Evolutionary conservation across 345 rosid species (phyloP).

Genomic region (Geranium rotundifolium): DNA sequence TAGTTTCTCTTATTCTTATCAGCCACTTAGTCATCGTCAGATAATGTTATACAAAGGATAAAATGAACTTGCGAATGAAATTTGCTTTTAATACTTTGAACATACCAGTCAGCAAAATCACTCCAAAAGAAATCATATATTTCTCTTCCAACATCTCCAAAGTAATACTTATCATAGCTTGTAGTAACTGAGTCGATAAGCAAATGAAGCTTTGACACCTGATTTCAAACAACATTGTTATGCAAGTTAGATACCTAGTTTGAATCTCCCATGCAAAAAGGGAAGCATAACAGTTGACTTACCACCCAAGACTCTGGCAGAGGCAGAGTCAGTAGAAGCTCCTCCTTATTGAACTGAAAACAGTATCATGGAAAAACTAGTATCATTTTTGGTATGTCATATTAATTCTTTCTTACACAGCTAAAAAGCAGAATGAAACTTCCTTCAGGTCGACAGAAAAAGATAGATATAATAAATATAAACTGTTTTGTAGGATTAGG

Average conservation of each 20-base stretch:
- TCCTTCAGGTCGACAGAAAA: background rate
- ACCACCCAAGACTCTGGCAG: slow-evolving; percentile 97
- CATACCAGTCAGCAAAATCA: slow-evolving; percentile 93
- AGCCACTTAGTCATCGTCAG: background rate
- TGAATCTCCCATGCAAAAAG: background rate
- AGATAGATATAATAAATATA: background rate
- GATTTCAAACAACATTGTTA: slow-evolving; percentile 8
- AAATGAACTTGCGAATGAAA: background rate
- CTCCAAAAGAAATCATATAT: slow-evolving; percentile 93
- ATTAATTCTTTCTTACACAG: background rate
- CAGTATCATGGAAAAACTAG: background rate
- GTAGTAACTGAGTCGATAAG: slow-evolving; percentile 71
- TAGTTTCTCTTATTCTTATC: background rate
- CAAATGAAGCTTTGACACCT: slow-evolving; percentile 87
- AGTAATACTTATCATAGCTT: slow-evolving; percentile 78
- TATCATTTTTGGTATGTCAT: background rate
- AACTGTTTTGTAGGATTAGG: background rate
- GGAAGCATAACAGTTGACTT: slow-evolving; percentile 13
- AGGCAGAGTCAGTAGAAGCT: slow-evolving; percentile 44
- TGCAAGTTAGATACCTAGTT: background rate
- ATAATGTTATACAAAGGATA: too few relatives aligned
- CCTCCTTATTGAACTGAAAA: slow-evolving; percentile 67
- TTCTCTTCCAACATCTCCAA: slow-evolving; percentile 94
- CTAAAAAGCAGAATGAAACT: background rate
- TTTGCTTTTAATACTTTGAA: slow-evolving; percentile 3